Evolutionary conservation across 345 rosid genomes (phyloP).

Genomic region (Stellera chamaejasme): DNA sequence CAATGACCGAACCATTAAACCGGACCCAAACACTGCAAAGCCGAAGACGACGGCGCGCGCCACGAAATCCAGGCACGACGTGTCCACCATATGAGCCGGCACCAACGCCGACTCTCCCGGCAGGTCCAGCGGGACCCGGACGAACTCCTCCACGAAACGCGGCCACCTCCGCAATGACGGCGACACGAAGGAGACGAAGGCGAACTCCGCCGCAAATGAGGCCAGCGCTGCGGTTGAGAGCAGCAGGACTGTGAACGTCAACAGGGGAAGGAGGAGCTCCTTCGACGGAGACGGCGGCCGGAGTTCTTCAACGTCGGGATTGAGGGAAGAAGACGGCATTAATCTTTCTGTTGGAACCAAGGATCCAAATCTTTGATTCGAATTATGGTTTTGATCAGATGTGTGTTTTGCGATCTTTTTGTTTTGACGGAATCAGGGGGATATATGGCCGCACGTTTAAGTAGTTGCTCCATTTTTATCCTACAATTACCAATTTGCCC

Average conservation of each 20-base stretch:
- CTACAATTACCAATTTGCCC: too few relatives aligned
- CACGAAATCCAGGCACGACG: slow-evolving; percentile 29
- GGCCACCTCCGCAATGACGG: slow-evolving; percentile 16
- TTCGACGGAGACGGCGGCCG: too few relatives aligned
- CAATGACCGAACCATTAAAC: slow-evolving; percentile 27
- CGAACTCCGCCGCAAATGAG: slow-evolving; percentile 26
- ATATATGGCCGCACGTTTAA: too few relatives aligned
- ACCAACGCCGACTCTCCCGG: slow-evolving; percentile 21
- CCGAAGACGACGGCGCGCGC: slow-evolving; percentile 29
- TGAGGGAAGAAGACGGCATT: too few relatives aligned
- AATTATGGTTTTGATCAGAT: too few relatives aligned
- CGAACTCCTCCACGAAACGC: slow-evolving; percentile 16
- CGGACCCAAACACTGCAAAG: slow-evolving; percentile 25
- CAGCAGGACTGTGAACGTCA: slow-evolving; percentile 27
- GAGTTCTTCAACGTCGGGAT: too few relatives aligned
- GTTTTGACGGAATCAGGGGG: too few relatives aligned
- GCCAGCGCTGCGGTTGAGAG: slow-evolving; percentile 17
- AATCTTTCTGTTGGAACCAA: too few relatives aligned
- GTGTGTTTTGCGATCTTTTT: too few relatives aligned
- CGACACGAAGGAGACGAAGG: slow-evolving; percentile 28
- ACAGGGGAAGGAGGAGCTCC: slow-evolving; percentile 4
- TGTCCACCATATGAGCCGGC: slow-evolving; percentile 23
- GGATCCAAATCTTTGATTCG: too few relatives aligned
- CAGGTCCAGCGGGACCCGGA: slow-evolving; percentile 28
- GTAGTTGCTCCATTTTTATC: too few relatives aligned